Evolutionary conservation across 768 basidiomycete genomes (phyloP), one percentile per base, ranked within the genome.

Genomic region (Auricularia auricula-judae): DNA sequence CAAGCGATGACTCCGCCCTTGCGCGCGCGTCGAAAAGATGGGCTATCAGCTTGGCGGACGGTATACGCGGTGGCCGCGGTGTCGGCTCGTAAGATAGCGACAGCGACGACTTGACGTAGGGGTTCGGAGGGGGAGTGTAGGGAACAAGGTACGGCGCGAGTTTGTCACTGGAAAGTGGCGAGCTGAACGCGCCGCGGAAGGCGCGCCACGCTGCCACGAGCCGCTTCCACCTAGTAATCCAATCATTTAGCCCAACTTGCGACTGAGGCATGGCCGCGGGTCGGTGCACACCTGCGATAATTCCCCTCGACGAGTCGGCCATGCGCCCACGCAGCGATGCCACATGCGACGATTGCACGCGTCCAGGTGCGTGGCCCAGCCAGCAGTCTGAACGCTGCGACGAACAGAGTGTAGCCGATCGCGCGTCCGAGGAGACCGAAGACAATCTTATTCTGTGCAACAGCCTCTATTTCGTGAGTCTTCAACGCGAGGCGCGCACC

Each of bases 391-490:
- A 84, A 79, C 2, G 75, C 76, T 39, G 79, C 84, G 3, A 95
- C 87, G 35, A 91, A 72, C 3, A 93, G 70, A 1, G 87, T 88
- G 1, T 94, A 94, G 4, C 83, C 69, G 4, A 91, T 71, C 29
- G 29, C 7, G 44, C 88, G 83, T 62, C 96, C 74, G 42, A 96
- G 70, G 29, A 84, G 68, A 1, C 93, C 93, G 69, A 96, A 87
- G 14, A 90, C 86, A 54, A 97, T 84, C 79, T 99, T 99, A 79
- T 93, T 98, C 80, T 98, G 95, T 51, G 96, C 97, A 73, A 91
- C 88, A 10, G 92, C 89, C 74, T 98, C 96, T 74, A 98, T 88
- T 72, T 98, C 94, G 66, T 93, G 85, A 70, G 89, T 81, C 23
- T n/a, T 54, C 18, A 54, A 18, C 42, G 82, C 86, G 44, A 96